Conservation (phyloP, 106 monocot genomes). For the Alisma plantagoaquatica region DNA sequence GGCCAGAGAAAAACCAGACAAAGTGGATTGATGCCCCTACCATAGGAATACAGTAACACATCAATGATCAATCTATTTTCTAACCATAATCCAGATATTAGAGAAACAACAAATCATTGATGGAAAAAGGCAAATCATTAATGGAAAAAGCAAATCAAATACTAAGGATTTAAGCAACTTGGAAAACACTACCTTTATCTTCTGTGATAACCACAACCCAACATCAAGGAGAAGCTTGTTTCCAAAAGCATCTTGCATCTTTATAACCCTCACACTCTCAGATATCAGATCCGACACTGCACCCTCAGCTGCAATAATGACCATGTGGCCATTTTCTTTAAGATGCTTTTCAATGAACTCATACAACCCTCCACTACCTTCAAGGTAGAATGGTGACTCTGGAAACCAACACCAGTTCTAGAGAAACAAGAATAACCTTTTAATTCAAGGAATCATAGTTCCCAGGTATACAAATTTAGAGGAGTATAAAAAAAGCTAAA, state of each 20-base stretch:
- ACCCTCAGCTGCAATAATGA: slow-evolving; percentile 25
- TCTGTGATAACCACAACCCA: slow-evolving; percentile 22
- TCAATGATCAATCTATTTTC: too few relatives aligned
- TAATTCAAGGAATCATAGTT: too few relatives aligned
- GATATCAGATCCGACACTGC: slow-evolving; percentile 18
- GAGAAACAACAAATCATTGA: too few relatives aligned
- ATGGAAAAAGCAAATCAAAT: too few relatives aligned
- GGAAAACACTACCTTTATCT: slow-evolving; percentile 33
- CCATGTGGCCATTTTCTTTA: slow-evolving; percentile 19
- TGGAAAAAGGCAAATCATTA: too few relatives aligned
- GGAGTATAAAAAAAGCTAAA: too few relatives aligned
- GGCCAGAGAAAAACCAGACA: too few relatives aligned
- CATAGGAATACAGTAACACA: too few relatives aligned
- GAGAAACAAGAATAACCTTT: slow-evolving; percentile 6
- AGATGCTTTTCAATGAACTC: slow-evolving; percentile 20
- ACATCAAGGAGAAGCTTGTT: slow-evolving; percentile 23
- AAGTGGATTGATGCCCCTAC: too few relatives aligned
- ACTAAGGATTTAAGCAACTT: too few relatives aligned
- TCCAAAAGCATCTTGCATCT: slow-evolving; percentile 15
- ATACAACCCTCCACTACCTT: slow-evolving; percentile 18
- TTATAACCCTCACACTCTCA: not conserved
- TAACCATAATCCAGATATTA: too few relatives aligned
- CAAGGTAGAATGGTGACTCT: slow-evolving; percentile 24
- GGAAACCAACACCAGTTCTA: slow-evolving; percentile 66
- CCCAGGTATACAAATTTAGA: too few relatives aligned